Percentiles rank a stretch among this genome's conserved stretches.
Evolutionary conservation across 2,329 filamentous ascomycete genomes (phyloP).

Genomic region (Epichloe baconii): DNA sequence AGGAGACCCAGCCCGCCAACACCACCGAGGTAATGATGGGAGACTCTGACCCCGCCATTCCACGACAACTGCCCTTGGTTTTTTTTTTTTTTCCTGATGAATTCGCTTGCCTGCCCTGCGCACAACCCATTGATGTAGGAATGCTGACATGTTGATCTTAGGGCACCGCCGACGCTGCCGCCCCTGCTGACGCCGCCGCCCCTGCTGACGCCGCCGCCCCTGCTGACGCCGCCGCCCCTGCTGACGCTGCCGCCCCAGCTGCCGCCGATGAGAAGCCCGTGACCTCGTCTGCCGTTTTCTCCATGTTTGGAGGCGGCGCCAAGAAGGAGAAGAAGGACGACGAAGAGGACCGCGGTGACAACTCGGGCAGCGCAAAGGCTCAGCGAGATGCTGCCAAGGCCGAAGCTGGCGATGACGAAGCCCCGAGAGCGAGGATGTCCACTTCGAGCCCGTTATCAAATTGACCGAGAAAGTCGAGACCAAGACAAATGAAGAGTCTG

Average conservation of each 20-base stretch:
- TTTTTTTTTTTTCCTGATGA: background rate
- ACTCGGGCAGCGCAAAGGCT: slow-evolving; percentile 77
- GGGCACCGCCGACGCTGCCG: slow-evolving; percentile 3
- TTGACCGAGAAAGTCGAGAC: slow-evolving; percentile 93
- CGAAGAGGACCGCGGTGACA: slow-evolving; percentile 68
- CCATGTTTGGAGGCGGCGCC: slow-evolving; percentile 95
- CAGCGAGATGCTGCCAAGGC: slow-evolving; percentile 50
- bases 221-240: background rate
- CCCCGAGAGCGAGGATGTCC: slow-evolving; percentile 80
- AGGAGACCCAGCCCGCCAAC: slow-evolving; percentile 24
- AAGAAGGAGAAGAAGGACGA: slow-evolving; percentile 91
- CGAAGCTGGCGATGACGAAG: slow-evolving; percentile 54
- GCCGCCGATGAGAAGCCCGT: slow-evolving; percentile 21
- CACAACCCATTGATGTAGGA: background rate
- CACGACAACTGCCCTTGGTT: background rate
- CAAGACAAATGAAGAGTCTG: slow-evolving; percentile 96
- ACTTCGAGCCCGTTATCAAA: slow-evolving; percentile 94
- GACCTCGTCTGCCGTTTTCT: slow-evolving; percentile 64
- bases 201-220: slow-evolving; percentile 1
- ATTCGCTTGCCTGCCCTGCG: background rate
- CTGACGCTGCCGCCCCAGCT: slow-evolving; percentile 4
- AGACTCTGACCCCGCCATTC: background rate
- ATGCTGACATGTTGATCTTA: background rate
- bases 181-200: slow-evolving; percentile 10
- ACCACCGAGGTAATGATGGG: slow-evolving; percentile 15